Percentiles rank a stretch among this genome's conserved stretches.
Conservation (phyloP, 2,329 filamentous ascomycete species). For the Penicillium corylophilum region DNA sequence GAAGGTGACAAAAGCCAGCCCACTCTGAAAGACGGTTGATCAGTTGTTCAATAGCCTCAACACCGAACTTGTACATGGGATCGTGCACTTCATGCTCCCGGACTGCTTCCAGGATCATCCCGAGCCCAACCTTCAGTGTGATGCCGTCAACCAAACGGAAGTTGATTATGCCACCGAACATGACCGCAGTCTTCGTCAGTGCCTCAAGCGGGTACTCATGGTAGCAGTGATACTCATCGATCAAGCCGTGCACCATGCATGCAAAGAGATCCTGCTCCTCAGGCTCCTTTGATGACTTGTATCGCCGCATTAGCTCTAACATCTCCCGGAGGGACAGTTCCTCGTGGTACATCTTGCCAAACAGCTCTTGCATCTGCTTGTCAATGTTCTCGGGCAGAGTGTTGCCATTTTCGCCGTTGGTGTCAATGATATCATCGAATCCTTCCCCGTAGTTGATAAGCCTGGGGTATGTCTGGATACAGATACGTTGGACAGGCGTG, state of each 20-base stretch:
- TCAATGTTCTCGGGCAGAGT: slow-evolving; percentile 75
- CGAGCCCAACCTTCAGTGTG: slow-evolving; percentile 87
- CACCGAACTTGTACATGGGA: slow-evolving; percentile 96
- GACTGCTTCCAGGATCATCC: slow-evolving; percentile 97
- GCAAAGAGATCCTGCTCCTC: slow-evolving; percentile 92
- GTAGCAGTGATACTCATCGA: slow-evolving; percentile 96
- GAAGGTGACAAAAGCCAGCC: slow-evolving; percentile 88
- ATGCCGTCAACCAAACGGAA: slow-evolving; percentile 88
- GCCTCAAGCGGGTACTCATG: slow-evolving; percentile 95
- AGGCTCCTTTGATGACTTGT: slow-evolving; percentile 82
- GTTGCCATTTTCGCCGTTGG: slow-evolving; percentile 79
- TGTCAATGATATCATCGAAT: slow-evolving; percentile 86
- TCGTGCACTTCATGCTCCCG: slow-evolving; percentile 78
- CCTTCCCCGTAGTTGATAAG: slow-evolving; percentile 96
- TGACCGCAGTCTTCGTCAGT: slow-evolving; percentile 87
- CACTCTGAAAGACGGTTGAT: slow-evolving; percentile 82
- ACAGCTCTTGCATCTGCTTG: slow-evolving; percentile 92
- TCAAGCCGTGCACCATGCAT: slow-evolving; percentile 97
- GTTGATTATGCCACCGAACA: slow-evolving; percentile 95
- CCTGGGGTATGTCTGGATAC: slow-evolving; percentile 88
- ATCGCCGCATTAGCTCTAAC: slow-evolving; percentile 76
- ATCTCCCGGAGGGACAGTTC: slow-evolving; percentile 84
- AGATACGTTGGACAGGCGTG: slow-evolving; percentile 77
- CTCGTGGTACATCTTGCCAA: slow-evolving; percentile 95
- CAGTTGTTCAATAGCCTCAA: slow-evolving; percentile 90